Evolutionary conservation across 768 basidiomycete genomes (phyloP).

Genomic region (Hebeloma cylindrosporum): DNA sequence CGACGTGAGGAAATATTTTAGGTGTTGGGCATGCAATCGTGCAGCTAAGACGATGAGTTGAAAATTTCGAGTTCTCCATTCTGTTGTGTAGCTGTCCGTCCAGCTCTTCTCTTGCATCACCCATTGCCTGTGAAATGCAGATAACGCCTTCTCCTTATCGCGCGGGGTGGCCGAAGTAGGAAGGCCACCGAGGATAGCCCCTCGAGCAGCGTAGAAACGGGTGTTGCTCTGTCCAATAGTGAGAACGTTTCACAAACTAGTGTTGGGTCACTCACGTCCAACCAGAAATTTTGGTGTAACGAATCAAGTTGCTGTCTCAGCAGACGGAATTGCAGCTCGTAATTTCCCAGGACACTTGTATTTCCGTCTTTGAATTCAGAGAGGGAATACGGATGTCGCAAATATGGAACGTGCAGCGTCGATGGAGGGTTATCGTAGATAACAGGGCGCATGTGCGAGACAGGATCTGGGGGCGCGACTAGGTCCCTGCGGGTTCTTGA

Average conservation of each 20-base stretch:
- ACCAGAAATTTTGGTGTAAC: constrained; percentile 80
- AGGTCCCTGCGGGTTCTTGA: constrained; percentile 31
- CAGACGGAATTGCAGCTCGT: constrained; percentile 69
- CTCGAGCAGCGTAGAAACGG: constrained; percentile 74
- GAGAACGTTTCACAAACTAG: background rate
- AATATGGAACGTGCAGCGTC: constrained; percentile 32
- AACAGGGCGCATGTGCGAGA: constrained; percentile 78
- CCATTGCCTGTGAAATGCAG: constrained; percentile 76
- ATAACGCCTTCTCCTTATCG: constrained; percentile 67
- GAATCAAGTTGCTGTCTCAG: constrained; percentile 71
- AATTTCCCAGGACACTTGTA: constrained; percentile 37
- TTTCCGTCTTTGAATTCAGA: constrained; percentile 54
- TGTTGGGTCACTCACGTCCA: constrained; percentile 57
- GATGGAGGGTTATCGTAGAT: constrained; percentile 64
- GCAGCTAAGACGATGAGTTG: constrained; percentile 55
- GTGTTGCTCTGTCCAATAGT: constrained; percentile 60
- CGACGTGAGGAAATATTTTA: constrained; percentile 34
- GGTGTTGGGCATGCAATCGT: constrained; percentile 51
- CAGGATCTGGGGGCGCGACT: constrained; percentile 73
- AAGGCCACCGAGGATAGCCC: constrained; percentile 54
- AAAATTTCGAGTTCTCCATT: constrained; percentile 67
- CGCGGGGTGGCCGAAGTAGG: constrained; percentile 48
- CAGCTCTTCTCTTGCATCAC: constrained; percentile 61
- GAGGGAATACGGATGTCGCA: constrained; percentile 76
- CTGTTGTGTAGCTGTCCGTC: constrained; percentile 58